Base-by-base conservation (phyloP, 2,329 filamentous ascomycete species). In the Ceratocystiopsis sp. region DNA sequence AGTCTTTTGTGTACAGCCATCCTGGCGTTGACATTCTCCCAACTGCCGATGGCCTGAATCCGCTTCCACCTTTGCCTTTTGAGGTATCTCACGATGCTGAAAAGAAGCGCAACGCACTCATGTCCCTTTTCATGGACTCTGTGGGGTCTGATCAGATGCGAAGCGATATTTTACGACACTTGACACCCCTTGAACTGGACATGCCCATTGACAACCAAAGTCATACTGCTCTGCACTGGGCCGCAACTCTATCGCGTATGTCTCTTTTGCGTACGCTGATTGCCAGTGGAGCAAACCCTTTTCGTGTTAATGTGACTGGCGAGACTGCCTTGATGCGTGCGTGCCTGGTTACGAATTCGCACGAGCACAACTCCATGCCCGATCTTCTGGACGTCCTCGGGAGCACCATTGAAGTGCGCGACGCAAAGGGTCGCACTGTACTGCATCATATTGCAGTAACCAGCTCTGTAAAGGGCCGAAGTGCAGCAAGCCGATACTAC, bases 391-490 rank as follows among this genome's bases (percentile, higher is more conserved):
- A 96, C 52, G 75, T 94, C 1, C 69, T 98, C 8, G 85, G 86
- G 12, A 75, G 84, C 21, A 89, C 89, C 0, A 93, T 98, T 48
- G 87, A 96, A 51, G 77, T 93, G 37, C 74, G 85, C 18, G 91
- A 98, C 57, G 76, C 83, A 38, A 86, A 86, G 59, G 87, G 87
- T 10, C 73, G 91, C 35, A 96, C 89, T 0, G 86, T 96, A 14
- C 66, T 98, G 19, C 91, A 98, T 56, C 91, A 98, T 56, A 96
- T 98, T 53, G 87, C 91, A 6, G 78, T 96, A 33, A 93, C 91
- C 15, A 95, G 87, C 48, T 91, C 87, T 8, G 91, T 96, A 53
- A 94, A 94, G 57, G 89, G 89, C 8, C 78, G 91, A 40, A 87
- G 84, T 45, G 78, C 84, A 37, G 89, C 91, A 18, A 93, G 86